Conservation (phyloP, 441 rosid genomes). For the Eutrema salsugineum region DNA sequence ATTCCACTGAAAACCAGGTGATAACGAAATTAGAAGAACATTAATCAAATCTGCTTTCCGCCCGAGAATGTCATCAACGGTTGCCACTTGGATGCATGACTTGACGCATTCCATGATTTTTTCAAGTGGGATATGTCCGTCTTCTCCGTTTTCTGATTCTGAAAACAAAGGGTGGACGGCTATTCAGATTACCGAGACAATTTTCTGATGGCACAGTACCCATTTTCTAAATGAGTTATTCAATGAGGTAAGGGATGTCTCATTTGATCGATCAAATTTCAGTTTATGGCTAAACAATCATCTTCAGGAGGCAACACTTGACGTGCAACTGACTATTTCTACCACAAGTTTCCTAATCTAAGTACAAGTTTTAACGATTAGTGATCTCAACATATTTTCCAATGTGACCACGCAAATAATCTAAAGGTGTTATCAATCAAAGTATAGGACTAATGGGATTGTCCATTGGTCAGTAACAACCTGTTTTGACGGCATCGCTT, state of each 20-base stretch:
- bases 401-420: conserved; percentile 6
- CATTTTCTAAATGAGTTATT: background rate
- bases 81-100: conserved; percentile 69
- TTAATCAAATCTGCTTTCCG: conserved; percentile 56
- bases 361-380: background rate
- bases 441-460: background rate
- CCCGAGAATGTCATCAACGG: conserved; percentile 47
- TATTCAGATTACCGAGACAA: conserved; percentile 14
- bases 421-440: background rate
- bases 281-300: too few species aligned
- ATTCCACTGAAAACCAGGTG: conserved; percentile 79
- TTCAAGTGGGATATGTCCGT: conserved; percentile 52
- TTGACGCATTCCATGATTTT: conserved; percentile 65
- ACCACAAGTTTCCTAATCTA: conserved; percentile 3
- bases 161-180: conserved; percentile 21
- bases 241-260: background rate
- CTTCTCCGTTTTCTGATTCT: conserved; percentile 56
- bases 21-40: conserved; percentile 43
- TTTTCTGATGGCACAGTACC: background rate
- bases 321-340: background rate
- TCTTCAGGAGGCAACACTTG: background rate
- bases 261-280: conserved; percentile 1
- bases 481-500: conserved; percentile 59
- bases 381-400: background rate
- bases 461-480: conserved; percentile 34